Evolutionary conservation across 2,329 filamentous ascomycete species (phyloP), one percentile per base, ranked within the genome.

Genomic region (Reticulascus tulasneorum): DNA sequence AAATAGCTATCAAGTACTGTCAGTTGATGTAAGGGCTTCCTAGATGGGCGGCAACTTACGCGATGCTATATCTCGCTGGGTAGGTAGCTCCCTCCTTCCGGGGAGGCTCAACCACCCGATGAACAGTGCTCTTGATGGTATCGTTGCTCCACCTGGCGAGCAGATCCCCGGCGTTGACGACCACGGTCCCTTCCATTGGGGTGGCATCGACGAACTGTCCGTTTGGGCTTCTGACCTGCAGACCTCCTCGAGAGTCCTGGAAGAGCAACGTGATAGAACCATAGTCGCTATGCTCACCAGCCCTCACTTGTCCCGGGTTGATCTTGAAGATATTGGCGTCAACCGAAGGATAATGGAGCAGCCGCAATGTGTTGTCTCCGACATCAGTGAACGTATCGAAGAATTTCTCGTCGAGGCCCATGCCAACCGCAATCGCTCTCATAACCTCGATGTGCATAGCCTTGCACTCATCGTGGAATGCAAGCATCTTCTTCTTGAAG

Each of bases 71-170:
- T 24, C 85, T 71, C 1, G 87, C 71, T 2, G 88, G 87, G 58
- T 94, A 83, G 24, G 68, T 63, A 11, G 70, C 71, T 6, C 63
- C 64, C 12, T 71, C 72, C 5, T 70, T 71, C 12, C 69, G 66
- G 1, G 86, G 85, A 3, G 90, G 90, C 63, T 95, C 86, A 6
- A 96, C 86, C 1, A 96, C 90, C 9, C 89, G 79, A 60, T 96
- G 90, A 42, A 89, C 78, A 5, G 90, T 96, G 55, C 85, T 91
- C 65, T 85, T 89, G 64, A 96, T 94, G 5, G 77, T 84, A 53
- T 94, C 87, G 54, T 96, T 96, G 46, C 84, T 87, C 90, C 89
- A 95, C 34, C 89, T 72, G 2, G 86, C 83, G 32, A 96, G 67
- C 48, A 96, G 58, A 55, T 96, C 90, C 2, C 89, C 90, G 0